Percentiles rank a stretch among this genome's conserved stretches.
phyloP scores from a whole-genome alignment of 2,329 filamentous ascomycete genomes.

The Cryphonectria nitschkei region DNA sequence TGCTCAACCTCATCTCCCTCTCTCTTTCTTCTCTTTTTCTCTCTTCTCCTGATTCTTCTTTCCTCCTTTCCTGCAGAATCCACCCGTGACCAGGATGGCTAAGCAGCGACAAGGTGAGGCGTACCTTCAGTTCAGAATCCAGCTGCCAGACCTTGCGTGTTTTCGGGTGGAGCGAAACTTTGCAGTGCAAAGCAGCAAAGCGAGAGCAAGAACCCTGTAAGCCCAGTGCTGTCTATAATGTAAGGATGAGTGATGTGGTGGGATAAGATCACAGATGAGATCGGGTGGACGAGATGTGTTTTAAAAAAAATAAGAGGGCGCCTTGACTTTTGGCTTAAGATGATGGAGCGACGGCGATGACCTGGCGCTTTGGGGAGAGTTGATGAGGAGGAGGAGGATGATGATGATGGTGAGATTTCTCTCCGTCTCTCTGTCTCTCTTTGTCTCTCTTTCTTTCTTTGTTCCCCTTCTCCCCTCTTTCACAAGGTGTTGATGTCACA shows the following conservation, averaged over 20 bases:
- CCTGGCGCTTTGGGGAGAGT: not conserved
- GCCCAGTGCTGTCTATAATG: not conserved
- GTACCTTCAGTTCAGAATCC: conserved; percentile 29
- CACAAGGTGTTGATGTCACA: not conserved
- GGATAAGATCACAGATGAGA: not conserved
- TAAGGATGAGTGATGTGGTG: not conserved
- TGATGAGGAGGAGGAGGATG: not conserved
- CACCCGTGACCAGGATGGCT: conserved; percentile 1
- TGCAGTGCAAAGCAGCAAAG: not conserved
- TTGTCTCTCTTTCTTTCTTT: not conserved
- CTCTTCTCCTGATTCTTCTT: not conserved
- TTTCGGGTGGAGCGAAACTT: not conserved
- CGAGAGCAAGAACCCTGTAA: not conserved
- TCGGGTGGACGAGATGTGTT: conserved; percentile 4
- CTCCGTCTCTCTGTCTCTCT: not conserved
- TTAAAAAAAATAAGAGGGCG: not conserved
- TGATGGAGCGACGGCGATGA: not conserved
- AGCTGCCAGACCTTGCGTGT: conserved; percentile 27
- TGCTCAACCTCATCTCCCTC: not conserved
- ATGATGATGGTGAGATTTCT: not conserved
- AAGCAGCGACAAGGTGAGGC: conserved; percentile 24
- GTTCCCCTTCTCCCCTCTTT: not conserved
- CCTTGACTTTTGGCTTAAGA: not conserved
- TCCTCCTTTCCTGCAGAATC: not conserved
- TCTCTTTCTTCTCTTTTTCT: not conserved